Percentiles rank a stretch among this genome's conserved stretches.
Evolutionary conservation across 2,329 filamentous ascomycete species (phyloP).

Genomic region (Diaporthe ilicicola): DNA sequence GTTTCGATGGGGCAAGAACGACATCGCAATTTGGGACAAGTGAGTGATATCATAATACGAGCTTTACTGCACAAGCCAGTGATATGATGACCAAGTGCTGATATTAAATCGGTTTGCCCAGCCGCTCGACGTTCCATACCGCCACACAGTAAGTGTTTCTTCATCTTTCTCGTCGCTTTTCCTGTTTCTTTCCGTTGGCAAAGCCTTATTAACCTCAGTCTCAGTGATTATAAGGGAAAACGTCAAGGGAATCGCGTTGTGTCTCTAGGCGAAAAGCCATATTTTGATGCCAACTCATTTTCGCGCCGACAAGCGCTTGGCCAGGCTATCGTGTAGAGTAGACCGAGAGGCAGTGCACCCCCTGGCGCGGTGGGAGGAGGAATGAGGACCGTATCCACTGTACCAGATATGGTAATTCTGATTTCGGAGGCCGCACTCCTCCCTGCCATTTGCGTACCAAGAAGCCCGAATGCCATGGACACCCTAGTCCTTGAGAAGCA

Average conservation of each 20-base stretch:
- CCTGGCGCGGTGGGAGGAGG: not conserved
- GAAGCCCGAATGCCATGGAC: not conserved
- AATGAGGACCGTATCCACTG: not conserved
- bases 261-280: slow-evolving; percentile 42
- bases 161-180: not conserved
- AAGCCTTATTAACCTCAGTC: not conserved
- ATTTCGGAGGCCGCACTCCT: not conserved
- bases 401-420: not conserved
- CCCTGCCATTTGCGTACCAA: not conserved
- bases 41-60: slow-evolving; percentile 16
- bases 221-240: slow-evolving; percentile 40
- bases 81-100: not conserved
- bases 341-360: not conserved
- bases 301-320: slow-evolving; percentile 41
- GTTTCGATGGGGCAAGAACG: slow-evolving; percentile 43
- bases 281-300: slow-evolving; percentile 39
- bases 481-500: not conserved
- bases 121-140: not conserved
- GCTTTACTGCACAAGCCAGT: not conserved
- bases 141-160: not conserved
- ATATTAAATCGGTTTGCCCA: not conserved
- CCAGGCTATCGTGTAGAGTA: not conserved
- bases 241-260: slow-evolving; percentile 44
- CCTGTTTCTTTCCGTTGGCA: not conserved
- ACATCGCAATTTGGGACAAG: slow-evolving; percentile 43